phyloP scores from a whole-genome alignment of 2,329 filamentous ascomycete genomes.

The Arachnopeziza araneosa region DNA sequence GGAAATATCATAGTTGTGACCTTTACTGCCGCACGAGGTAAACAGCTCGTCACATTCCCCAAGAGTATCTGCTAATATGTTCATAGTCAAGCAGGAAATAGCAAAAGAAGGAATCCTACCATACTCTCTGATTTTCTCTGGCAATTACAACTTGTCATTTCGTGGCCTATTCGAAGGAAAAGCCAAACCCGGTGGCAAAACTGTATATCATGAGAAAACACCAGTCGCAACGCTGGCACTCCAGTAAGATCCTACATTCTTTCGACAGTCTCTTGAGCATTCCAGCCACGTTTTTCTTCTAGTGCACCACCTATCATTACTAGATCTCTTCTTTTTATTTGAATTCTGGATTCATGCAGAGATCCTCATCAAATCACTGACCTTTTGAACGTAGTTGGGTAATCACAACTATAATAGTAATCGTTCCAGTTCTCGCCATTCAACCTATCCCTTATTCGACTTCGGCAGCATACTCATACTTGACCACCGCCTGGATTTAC shows the following conservation, averaged over 20 bases:
- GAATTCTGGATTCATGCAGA: too few species aligned
- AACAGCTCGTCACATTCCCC: constrained; percentile 37
- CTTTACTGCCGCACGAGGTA: constrained; percentile 5
- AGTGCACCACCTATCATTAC: too few species aligned
- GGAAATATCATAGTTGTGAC: constrained; percentile 7
- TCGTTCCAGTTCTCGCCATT: constrained; percentile 3
- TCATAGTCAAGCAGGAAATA: background rate
- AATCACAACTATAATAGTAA: constrained; percentile 12
- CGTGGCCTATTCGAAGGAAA: constrained; percentile 24
- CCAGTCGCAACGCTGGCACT: constrained; percentile 28
- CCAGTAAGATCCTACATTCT: background rate
- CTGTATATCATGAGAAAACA: constrained; percentile 20
- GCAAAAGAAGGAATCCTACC: background rate
- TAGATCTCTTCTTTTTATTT: too few species aligned
- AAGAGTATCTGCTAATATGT: constrained; percentile 35
- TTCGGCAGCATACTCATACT: constrained; percentile 15
- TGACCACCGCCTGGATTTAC: constrained; percentile 36
- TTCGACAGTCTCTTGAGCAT: too few species aligned
- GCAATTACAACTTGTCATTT: constrained; percentile 49
- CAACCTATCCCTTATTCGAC: background rate
- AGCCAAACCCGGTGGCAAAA: background rate
- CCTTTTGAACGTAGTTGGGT: background rate
- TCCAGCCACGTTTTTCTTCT: too few species aligned
- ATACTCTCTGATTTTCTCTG: constrained; percentile 30
- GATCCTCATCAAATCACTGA: too few species aligned